phyloP scores from a whole-genome alignment of 306 rosid species.

The Vigna reflexopilosa region DNA sequence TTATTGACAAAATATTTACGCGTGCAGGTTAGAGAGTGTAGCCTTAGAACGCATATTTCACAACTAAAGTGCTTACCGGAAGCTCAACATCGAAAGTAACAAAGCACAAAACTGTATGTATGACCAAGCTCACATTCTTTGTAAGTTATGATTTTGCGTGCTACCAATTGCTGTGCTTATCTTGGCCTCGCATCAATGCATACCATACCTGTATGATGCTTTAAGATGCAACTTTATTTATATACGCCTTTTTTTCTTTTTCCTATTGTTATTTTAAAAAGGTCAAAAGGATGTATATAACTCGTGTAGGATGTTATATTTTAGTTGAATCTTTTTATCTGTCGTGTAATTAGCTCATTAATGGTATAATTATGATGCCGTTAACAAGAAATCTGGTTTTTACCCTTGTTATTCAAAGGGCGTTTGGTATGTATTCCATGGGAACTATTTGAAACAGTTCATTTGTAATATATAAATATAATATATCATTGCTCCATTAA shows the following conservation, averaged over 20 bases:
- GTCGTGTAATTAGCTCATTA: not conserved
- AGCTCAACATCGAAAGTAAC: constrained; percentile 1
- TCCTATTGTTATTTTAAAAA: not conserved
- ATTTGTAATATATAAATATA: not conserved
- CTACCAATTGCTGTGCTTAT: not conserved
- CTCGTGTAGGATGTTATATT: not conserved
- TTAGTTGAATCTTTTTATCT: not conserved
- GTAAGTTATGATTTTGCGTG: not conserved
- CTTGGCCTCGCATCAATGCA: not conserved
- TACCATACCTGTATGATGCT: not conserved
- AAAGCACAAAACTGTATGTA: not conserved
- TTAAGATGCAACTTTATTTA: not conserved
- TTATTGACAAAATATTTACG: not conserved
- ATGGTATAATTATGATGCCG: not conserved
- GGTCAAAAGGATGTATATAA: not conserved
- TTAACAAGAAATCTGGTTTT: not conserved
- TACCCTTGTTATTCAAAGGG: not conserved
- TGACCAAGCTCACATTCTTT: not conserved
- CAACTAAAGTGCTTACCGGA: constrained; percentile 17
- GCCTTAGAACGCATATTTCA: constrained; percentile 9
- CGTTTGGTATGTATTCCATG: not conserved
- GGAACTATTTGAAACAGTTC: not conserved
- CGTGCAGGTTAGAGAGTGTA: constrained; percentile 19
- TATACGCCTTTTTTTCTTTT: not conserved
- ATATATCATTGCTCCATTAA: not conserved